Evolutionary conservation across 225 moss, liverwort and hornwort species (phyloP).

Genomic region (Rhytidiadelphus loreus): DNA sequence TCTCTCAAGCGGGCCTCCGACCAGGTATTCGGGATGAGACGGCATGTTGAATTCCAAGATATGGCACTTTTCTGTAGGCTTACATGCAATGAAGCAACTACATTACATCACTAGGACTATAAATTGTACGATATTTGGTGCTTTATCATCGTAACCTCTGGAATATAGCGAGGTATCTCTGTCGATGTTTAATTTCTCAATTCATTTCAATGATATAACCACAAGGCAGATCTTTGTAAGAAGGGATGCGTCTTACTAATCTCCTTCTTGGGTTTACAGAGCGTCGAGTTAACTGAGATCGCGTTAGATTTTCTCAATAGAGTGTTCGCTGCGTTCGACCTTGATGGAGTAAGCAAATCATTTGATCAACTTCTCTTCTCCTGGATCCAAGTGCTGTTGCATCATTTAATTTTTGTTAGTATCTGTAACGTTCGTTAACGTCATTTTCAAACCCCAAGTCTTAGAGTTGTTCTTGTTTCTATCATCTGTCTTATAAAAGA

Average conservation of each 20-base stretch:
- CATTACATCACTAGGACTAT: not conserved
- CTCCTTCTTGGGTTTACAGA: slow-evolving; percentile 35
- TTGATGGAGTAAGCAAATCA: slow-evolving; percentile 18
- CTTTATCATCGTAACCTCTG: not conserved
- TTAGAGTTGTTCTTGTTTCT: not conserved
- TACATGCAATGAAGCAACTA: not conserved
- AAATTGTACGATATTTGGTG: not conserved
- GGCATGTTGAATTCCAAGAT: not conserved
- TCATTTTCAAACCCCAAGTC: not conserved
- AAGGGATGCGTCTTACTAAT: not conserved
- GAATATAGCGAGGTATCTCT: not conserved
- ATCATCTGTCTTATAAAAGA: not conserved
- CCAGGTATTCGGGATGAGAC: slow-evolving; percentile 36
- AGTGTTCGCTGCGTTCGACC: slow-evolving; percentile 66
- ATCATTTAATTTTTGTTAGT: not conserved
- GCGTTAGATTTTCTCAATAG: slow-evolving; percentile 59
- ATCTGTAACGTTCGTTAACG: not conserved
- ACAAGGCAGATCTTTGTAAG: not conserved
- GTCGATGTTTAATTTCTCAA: not conserved
- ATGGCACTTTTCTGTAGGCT: not conserved
- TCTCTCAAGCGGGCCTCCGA: slow-evolving; percentile 80
- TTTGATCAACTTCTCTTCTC: not conserved
- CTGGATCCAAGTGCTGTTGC: not conserved
- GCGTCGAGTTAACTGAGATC: slow-evolving; percentile 79
- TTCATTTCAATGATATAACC: not conserved